phyloP scores from a whole-genome alignment of 495 filamentous ascomycete species.

The Tuber borchii region DNA sequence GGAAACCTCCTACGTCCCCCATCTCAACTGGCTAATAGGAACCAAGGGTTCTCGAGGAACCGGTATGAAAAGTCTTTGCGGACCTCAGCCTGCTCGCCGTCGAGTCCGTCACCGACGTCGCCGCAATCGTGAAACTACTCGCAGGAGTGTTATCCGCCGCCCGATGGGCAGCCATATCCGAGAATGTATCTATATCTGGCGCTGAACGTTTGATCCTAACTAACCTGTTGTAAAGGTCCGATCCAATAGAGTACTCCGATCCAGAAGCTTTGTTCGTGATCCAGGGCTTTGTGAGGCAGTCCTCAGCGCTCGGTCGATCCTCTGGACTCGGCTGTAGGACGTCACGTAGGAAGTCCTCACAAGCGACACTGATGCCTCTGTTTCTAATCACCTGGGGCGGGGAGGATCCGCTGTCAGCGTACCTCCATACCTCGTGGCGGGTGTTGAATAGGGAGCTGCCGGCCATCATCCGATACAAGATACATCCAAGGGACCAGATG shows the following conservation, averaged over 20 bases:
- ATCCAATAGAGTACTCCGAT: background rate
- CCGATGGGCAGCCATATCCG: background rate
- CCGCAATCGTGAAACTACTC: no score
- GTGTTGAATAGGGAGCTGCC: background rate
- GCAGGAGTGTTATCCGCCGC: background rate
- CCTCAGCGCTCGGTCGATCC: background rate
- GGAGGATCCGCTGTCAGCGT: background rate
- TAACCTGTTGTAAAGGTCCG: background rate
- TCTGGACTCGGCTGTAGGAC: background rate
- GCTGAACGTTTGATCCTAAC: background rate
- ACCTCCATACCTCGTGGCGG: background rate
- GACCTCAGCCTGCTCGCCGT: no score
- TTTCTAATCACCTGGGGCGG: background rate
- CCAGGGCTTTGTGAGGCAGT: background rate
- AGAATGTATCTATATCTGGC: background rate
- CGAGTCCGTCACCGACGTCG: no score
- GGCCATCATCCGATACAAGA: background rate
- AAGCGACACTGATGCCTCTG: background rate
- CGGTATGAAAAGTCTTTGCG: no score
- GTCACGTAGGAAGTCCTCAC: background rate
- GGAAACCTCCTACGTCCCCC: no score
- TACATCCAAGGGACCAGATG: slow-evolving; percentile 7
- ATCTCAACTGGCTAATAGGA: no score
- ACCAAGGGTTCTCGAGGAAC: no score
- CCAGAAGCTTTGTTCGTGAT: background rate